phyloP scores from a whole-genome alignment of 352 stramenopile species.

The Globisporangium abappressorium region DNA sequence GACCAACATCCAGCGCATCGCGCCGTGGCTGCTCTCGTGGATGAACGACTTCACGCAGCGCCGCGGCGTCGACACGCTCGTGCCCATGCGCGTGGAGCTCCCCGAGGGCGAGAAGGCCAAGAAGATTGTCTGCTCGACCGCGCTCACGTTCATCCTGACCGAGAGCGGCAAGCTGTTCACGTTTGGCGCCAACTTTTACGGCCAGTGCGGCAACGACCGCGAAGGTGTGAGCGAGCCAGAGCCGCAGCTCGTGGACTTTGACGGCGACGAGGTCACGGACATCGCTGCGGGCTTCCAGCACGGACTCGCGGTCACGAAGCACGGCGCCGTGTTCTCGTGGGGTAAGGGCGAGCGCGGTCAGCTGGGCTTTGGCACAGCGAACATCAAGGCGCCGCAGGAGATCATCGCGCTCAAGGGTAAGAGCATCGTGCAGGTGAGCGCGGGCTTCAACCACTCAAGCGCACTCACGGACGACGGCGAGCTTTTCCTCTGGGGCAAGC shows the following conservation, averaged over 20 bases:
- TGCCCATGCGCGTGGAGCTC: constrained; percentile 51
- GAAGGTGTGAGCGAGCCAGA: constrained; percentile 59
- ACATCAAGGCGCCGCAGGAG: constrained; percentile 67
- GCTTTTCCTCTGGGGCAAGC: constrained; percentile 84
- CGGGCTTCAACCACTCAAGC: constrained; percentile 83
- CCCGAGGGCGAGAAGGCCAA: constrained; percentile 55
- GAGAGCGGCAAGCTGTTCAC: constrained; percentile 80
- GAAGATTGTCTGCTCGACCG: constrained; percentile 84
- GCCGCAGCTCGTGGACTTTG: constrained; percentile 57
- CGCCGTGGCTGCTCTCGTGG: constrained; percentile 61
- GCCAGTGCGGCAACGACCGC: constrained; percentile 68
- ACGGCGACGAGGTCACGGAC: constrained; percentile 65
- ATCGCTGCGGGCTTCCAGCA: constrained; percentile 80
- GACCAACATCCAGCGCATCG: constrained; percentile 81
- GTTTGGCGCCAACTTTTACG: constrained; percentile 74
- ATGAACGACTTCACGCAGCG: constrained; percentile 74
- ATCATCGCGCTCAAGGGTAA: constrained; percentile 76
- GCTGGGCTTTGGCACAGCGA: constrained; percentile 76
- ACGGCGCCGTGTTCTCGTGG: constrained; percentile 75
- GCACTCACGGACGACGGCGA: constrained; percentile 72
- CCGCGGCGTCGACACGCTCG: constrained; percentile 62
- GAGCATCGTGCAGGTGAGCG: constrained; percentile 55
- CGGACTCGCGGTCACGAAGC: constrained; percentile 60
- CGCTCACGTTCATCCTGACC: constrained; percentile 70
- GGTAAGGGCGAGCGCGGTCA: constrained; percentile 82